These are phyloP conservation scores for Xerocomus brunneocitrinus DNA, from an alignment of 768 basidiomycete genomes.

Conservation along the genomic window DNA sequence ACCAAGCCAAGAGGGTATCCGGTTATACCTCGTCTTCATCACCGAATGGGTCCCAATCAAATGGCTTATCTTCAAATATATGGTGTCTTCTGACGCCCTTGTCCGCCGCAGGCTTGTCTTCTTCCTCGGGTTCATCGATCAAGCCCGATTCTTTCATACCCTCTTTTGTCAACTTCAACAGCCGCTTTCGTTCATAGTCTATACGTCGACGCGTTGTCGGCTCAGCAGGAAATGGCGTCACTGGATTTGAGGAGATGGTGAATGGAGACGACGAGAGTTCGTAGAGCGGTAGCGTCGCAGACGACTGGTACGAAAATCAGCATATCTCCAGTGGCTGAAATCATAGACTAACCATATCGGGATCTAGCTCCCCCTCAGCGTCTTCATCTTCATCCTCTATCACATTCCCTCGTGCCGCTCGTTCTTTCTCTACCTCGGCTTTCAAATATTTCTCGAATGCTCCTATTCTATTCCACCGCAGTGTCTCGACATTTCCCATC, in stretches of 20 bases:
- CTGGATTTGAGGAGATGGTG: conserved; percentile 24
- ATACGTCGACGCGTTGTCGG: conserved; percentile 26
- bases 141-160: conserved; percentile 26
- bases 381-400: conserved; percentile 22
- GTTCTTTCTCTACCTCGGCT: conserved; percentile 27
- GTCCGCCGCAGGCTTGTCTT: conserved; percentile 15
- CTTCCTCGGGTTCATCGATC: conserved; percentile 18
- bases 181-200: conserved; percentile 28
- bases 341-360: conserved; percentile 21
- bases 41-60: conserved; percentile 29
- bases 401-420: conserved; percentile 11
- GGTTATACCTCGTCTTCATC: conserved; percentile 24
- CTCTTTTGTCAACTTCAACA: conserved; percentile 26
- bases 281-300: conserved; percentile 25
- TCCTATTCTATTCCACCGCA: conserved; percentile 29
- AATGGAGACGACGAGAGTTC: conserved; percentile 24
- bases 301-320: conserved; percentile 18
- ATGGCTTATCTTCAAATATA: conserved; percentile 27
- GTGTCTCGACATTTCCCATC: conserved; percentile 21
- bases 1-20: background rate
- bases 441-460: conserved; percentile 26
- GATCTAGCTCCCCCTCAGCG: conserved; percentile 25
- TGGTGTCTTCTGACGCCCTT: conserved; percentile 14
- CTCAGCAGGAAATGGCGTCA: conserved; percentile 28
- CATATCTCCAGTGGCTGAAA: background rate